Percentiles rank a stretch among this genome's conserved stretches.
phyloP scores from a whole-genome alignment of 129 eudicot genomes.

The Silybum marianum region DNA sequence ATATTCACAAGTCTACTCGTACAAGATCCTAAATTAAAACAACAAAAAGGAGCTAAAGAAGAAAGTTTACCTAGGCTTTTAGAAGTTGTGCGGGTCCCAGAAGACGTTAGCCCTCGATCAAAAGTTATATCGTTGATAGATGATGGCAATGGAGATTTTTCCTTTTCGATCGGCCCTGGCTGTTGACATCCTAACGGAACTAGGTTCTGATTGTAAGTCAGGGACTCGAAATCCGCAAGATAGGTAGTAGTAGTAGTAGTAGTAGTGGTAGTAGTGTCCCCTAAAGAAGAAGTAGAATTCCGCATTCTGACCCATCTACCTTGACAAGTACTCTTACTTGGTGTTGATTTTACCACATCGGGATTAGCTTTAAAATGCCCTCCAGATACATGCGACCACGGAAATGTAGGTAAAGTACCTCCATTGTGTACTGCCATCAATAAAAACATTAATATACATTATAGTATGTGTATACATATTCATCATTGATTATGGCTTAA shows the following conservation, averaged over 20 bases:
- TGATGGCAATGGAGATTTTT: conserved; percentile 28
- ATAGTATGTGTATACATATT: not conserved
- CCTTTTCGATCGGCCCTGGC: conserved; percentile 35
- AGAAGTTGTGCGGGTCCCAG: conserved; percentile 44
- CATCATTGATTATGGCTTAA: conserved; percentile 21
- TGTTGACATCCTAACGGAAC: conserved; percentile 55
- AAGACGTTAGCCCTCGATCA: conserved; percentile 39
- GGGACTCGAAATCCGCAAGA: conserved; percentile 54
- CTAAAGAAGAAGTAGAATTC: conserved; percentile 40
- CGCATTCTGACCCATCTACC: conserved; percentile 87
- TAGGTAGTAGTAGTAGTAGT: conserved; percentile 44
- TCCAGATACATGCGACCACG: conserved; percentile 82
- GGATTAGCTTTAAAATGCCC: conserved; percentile 69
- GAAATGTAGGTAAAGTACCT: conserved; percentile 80
- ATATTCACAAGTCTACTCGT: not conserved
- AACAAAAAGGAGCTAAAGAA: not conserved
- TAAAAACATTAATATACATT: conserved; percentile 19
- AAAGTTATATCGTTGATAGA: conserved; percentile 17
- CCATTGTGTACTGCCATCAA: conserved; percentile 48
- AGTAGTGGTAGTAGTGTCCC: conserved; percentile 48
- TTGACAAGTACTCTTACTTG: conserved; percentile 68
- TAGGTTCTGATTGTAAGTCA: conserved; percentile 59
- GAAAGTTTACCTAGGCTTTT: conserved; percentile 52
- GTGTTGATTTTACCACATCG: conserved; percentile 58
- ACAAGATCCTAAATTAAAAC: not conserved